Evolutionary conservation across 2,329 filamentous ascomycete species (phyloP).

Genomic region (Botrytis squamosa): DNA sequence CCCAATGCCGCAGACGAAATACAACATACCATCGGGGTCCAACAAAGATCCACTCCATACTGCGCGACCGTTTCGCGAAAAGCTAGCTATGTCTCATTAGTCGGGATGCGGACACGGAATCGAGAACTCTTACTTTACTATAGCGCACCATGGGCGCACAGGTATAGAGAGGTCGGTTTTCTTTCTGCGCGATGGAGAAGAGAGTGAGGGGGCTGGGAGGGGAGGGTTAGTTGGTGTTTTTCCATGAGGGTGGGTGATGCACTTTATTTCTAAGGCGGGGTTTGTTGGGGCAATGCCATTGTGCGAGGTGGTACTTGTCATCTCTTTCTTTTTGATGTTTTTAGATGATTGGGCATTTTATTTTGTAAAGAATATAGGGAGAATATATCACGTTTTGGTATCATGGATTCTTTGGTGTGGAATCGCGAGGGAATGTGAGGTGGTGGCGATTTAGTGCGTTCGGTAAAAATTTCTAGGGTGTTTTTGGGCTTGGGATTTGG

Average conservation of each 20-base stretch:
- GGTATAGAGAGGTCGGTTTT: conserved; percentile 55
- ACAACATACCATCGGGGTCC: conserved; percentile 62
- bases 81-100: conserved; percentile 50
- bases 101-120: not conserved
- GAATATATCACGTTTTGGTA: not conserved
- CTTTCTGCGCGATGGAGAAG: conserved; percentile 53
- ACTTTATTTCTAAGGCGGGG: conserved; percentile 20
- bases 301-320: not conserved
- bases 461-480: conserved; percentile 17
- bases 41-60: conserved; percentile 65
- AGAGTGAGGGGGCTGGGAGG: conserved; percentile 55
- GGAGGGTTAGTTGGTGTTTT: not conserved
- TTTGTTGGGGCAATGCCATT: not conserved
- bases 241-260: not conserved
- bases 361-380: not conserved
- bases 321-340: not conserved
- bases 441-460: conserved; percentile 9
- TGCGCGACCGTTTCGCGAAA: conserved; percentile 66
- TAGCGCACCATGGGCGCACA: conserved; percentile 69
- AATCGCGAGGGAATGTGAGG: not conserved
- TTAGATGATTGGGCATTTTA: not conserved
- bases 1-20: not conserved
- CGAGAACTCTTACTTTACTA: conserved; percentile 46
- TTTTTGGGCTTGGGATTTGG: conserved; percentile 1
- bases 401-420: not conserved